Evolutionary conservation across 495 filamentous ascomycete species (phyloP).

Genomic region (Penicillium psychrofluorescens): DNA sequence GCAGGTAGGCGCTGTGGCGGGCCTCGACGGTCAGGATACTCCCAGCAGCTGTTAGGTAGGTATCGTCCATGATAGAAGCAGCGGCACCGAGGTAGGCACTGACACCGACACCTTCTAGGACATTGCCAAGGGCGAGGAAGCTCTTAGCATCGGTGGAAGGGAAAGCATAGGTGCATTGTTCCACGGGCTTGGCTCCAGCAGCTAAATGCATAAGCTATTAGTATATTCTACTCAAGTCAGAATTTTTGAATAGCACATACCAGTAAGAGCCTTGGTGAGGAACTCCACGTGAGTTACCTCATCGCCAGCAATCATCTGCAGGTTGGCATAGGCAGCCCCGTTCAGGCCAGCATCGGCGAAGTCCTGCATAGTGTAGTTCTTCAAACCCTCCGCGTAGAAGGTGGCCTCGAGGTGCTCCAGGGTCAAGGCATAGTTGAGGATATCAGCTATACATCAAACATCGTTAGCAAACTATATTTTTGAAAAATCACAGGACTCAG

Average conservation of each 20-base stretch:
- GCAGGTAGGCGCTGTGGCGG: constrained; percentile 53
- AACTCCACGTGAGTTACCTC: too few species aligned
- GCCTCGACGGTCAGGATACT: constrained; percentile 57
- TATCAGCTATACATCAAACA: constrained; percentile 15
- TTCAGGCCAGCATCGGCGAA: constrained; percentile 41
- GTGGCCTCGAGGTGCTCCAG: constrained; percentile 36
- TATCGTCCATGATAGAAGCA: constrained; percentile 43
- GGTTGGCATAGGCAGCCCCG: too few species aligned
- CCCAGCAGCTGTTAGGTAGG: constrained; percentile 50
- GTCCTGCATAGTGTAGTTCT: constrained; percentile 44
- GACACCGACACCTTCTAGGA: constrained; percentile 54
- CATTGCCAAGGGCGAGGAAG: constrained; percentile 44
- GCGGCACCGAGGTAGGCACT: constrained; percentile 57
- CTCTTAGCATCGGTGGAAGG: constrained; percentile 31
- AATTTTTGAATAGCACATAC: constrained; percentile 7
- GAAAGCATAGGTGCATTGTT: constrained; percentile 51
- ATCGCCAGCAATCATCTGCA: too few species aligned
- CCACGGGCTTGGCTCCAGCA: constrained; percentile 40
- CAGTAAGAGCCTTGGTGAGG: constrained; percentile 42
- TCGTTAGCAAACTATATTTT: not conserved
- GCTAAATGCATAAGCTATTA: constrained; percentile 13
- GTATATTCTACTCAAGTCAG: not conserved
- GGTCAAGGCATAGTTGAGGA: constrained; percentile 26
- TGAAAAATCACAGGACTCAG: not conserved
- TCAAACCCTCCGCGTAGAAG: constrained; percentile 49